Percentiles rank a stretch among this genome's conserved stretches.
Conservation (phyloP, 305 asterid genomes). For the Fraxinus greggii region DNA sequence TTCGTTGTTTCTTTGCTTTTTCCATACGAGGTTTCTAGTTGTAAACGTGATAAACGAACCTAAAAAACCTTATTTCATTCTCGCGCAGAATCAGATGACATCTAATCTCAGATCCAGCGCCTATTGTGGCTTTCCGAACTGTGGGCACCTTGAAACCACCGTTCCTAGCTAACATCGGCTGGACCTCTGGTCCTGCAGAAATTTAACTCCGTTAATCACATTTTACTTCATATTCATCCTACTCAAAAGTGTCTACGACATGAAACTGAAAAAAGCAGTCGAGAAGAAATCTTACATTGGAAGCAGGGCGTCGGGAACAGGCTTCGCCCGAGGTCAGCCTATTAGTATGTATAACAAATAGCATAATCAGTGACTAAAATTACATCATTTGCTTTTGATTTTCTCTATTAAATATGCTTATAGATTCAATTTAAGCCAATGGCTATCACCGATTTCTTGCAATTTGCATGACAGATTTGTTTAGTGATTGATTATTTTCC, state of each 20-base stretch:
- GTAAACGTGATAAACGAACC: neutral
- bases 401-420: neutral
- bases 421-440: too few relatives aligned
- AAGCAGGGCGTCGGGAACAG: constrained; percentile 76
- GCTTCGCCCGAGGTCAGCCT: constrained; percentile 54
- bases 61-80: neutral
- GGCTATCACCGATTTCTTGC: neutral
- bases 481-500: neutral
- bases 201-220: neutral
- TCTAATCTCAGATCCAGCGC: constrained; percentile 50
- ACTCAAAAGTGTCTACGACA: neutral
- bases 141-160: constrained; percentile 82
- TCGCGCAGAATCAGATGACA: neutral
- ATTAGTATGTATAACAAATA: constrained; percentile 13
- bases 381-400: neutral
- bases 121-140: constrained; percentile 52
- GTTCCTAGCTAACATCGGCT: constrained; percentile 58
- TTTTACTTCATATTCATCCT: neutral
- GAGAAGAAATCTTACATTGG: constrained; percentile 47
- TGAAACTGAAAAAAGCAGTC: neutral
- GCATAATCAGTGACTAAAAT: neutral
- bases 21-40: neutral
- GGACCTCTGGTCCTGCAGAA: constrained; percentile 69
- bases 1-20: neutral
- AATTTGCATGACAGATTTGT: neutral